phyloP scores from a whole-genome alignment of 2,329 filamentous ascomycete species.

The Helotiales sp. region DNA sequence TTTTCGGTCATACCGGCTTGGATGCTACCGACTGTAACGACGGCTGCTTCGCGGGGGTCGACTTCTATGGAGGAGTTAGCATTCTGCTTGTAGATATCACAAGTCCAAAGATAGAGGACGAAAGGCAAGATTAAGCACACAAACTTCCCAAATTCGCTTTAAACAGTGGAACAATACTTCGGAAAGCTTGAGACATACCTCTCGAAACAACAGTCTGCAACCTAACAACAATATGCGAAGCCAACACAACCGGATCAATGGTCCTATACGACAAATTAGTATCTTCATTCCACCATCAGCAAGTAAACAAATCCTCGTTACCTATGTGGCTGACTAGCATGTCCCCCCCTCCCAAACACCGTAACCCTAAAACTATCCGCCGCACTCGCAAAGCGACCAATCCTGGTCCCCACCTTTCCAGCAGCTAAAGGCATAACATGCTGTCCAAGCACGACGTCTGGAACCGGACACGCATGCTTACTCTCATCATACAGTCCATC shows the following conservation, averaged over 20 bases:
- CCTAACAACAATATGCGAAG: conserved; percentile 48
- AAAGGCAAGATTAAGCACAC: too few relatives aligned
- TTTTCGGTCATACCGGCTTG: conserved; percentile 51
- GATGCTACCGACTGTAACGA: conserved; percentile 52
- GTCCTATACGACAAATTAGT: too few relatives aligned
- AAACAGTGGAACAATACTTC: too few relatives aligned
- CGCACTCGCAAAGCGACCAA: conserved; percentile 45
- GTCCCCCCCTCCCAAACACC: conserved; percentile 50
- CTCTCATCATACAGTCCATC: conserved; percentile 57
- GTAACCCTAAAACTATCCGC: conserved; percentile 47
- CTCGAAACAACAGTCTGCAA: conserved; percentile 48
- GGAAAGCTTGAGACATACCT: not conserved
- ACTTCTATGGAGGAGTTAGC: conserved; percentile 39
- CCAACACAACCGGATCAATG: conserved; percentile 54
- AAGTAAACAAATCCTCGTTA: too few relatives aligned
- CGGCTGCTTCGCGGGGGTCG: conserved; percentile 47
- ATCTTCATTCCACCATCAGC: too few relatives aligned
- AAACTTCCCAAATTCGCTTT: too few relatives aligned
- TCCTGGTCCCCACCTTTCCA: conserved; percentile 44
- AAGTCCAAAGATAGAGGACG: too few relatives aligned
- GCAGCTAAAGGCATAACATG: conserved; percentile 54
- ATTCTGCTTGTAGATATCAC: not conserved
- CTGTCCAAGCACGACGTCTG: conserved; percentile 59
- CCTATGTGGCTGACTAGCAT: conserved; percentile 47
- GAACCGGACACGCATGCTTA: conserved; percentile 53